These are phyloP conservation scores for Trichoderma asperelloides DNA, from an alignment of 495 filamentous ascomycete genomes.

Conservation along the genomic window DNA sequence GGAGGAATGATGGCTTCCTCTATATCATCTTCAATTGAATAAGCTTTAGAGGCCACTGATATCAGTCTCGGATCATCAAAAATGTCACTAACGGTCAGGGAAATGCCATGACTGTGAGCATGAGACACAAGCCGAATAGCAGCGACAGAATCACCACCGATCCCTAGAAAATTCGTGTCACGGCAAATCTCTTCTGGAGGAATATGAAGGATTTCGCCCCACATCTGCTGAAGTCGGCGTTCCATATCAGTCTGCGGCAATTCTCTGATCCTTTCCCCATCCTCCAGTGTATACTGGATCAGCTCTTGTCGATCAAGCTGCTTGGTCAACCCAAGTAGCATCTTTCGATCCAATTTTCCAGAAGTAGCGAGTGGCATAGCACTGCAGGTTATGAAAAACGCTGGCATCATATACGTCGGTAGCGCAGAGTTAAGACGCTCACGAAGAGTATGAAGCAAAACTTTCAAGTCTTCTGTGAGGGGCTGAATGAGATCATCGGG, in stretches of 20 bases:
- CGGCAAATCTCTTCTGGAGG: conserved; percentile 11
- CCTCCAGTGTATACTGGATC: conserved; percentile 22
- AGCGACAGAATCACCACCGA: conserved; percentile 29
- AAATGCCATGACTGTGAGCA: conserved; percentile 12
- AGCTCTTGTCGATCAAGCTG: neutral
- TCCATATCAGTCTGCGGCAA: conserved; percentile 13
- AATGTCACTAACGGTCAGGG: conserved; percentile 16
- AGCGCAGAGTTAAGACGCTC: conserved; percentile 19
- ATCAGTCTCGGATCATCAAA: conserved; percentile 7
- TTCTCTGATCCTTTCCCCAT: neutral
- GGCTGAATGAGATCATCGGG: neutral
- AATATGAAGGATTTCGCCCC: conserved; percentile 14
- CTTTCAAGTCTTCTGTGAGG: neutral
- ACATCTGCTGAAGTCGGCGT: conserved; percentile 16
- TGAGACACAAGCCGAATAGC: conserved; percentile 25
- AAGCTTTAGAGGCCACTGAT: neutral
- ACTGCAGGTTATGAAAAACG: conserved; percentile 24
- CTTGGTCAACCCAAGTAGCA: neutral
- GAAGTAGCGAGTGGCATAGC: conserved; percentile 9
- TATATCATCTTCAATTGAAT: neutral
- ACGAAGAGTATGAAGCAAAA: neutral
- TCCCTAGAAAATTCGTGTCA: conserved; percentile 19
- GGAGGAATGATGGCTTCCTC: neutral
- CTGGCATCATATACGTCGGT: conserved; percentile 58
- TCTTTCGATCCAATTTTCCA: neutral